phyloP scores from a whole-genome alignment of 2,329 filamentous ascomycete genomes.

The Dryadomyces quercus-mongolicae region DNA sequence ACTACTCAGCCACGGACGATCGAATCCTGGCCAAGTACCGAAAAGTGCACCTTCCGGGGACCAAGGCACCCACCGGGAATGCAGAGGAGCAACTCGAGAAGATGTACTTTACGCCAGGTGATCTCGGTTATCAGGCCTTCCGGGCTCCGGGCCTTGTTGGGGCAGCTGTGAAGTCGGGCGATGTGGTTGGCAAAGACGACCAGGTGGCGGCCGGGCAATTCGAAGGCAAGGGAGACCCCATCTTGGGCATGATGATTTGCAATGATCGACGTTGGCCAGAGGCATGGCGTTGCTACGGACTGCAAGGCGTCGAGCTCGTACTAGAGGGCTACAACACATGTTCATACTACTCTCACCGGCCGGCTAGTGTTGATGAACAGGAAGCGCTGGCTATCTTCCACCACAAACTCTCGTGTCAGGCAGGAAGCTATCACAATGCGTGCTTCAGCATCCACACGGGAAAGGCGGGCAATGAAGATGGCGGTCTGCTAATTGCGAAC shows the following conservation, averaged over 20 bases:
- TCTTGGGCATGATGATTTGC: slow-evolving; percentile 40
- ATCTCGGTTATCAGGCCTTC: slow-evolving; percentile 40
- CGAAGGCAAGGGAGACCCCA: slow-evolving; percentile 30
- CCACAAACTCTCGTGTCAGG: slow-evolving; percentile 34
- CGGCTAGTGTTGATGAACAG: slow-evolving; percentile 22
- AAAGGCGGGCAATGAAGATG: slow-evolving; percentile 32
- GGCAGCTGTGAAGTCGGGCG: slow-evolving; percentile 20
- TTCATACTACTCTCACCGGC: slow-evolving; percentile 28
- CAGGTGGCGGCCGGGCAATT: slow-evolving; percentile 8
- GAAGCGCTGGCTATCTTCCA: slow-evolving; percentile 34
- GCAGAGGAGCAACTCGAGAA: slow-evolving; percentile 38
- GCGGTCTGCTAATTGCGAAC: slow-evolving; percentile 30
- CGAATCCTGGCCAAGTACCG: slow-evolving; percentile 37
- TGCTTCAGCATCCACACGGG: slow-evolving; percentile 34
- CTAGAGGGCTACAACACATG: slow-evolving; percentile 33
- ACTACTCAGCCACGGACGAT: slow-evolving; percentile 30
- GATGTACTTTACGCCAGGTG: slow-evolving; percentile 37
- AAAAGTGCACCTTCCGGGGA: slow-evolving; percentile 41
- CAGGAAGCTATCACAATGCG: slow-evolving; percentile 36
- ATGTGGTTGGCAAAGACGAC: background rate
- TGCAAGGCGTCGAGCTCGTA: slow-evolving; percentile 33
- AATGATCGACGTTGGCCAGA: slow-evolving; percentile 41
- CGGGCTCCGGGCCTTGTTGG: slow-evolving; percentile 31
- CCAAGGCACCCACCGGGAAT: slow-evolving; percentile 26
- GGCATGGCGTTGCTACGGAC: slow-evolving; percentile 34